Evolutionary conservation across 352 stramenopile species (phyloP), one percentile per base, ranked within the genome.

Genomic region (Globisporangium yorkense): DNA sequence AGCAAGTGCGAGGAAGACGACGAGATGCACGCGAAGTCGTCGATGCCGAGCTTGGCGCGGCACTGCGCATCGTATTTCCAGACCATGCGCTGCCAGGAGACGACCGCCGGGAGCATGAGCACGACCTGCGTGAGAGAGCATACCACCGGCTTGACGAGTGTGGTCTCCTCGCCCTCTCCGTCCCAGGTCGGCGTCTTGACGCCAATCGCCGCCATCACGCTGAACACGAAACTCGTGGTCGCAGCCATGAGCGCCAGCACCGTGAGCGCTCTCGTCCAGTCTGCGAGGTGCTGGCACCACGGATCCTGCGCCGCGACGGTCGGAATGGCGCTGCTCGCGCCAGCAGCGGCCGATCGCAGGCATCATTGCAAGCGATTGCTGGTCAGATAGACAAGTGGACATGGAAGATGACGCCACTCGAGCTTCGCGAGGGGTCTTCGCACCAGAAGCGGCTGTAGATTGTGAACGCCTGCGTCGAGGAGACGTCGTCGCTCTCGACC

Each of bases 171-270:
- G 18, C 80, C 83, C 43, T 86, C 79, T 1, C 83, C 80, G 46
- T 91, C 65, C 83, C 83, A 91, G 24, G 80, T 88, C 15, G 80
- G 83, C 4, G 77, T 89, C 54, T 83, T 88, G 56, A 86, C 68
- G 8, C 71, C 55, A 10, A 86, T 60, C 24, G 72, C 57, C 10
- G 70, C 68, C 76, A 89, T 86, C 9, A 72, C 50, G 48, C 77
- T 77, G 15, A 84, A 57, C 21, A 73, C 48, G 56, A 89, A 83
- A 52, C 77, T 84, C n/a, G 72, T 41, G 33, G 80, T 79, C 24
- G 77, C 68, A 24, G 74, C 68, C 49, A 89, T 60, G 18, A 91
- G 61, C 4, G 77, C 73, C 16, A 89, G 21, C 10, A 88, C 69
- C 0, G 64, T 72, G 33, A 93, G 72, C 6, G 52, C 68, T 29